Base-by-base conservation (phyloP, 2,329 filamentous ascomycete genomes). In the Diplodia intermedia region DNA sequence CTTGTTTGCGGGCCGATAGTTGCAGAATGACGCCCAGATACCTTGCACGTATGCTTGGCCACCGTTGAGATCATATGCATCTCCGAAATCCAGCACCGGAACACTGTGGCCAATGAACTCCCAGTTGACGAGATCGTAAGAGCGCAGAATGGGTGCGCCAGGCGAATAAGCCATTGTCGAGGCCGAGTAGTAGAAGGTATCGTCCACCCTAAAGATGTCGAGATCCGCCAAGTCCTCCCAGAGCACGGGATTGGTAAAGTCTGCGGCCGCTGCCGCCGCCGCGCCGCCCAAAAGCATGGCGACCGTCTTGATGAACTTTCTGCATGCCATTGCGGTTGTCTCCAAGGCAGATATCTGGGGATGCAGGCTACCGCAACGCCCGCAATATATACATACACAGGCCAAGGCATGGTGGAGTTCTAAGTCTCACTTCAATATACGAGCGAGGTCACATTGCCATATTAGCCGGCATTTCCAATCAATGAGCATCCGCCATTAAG, bases 131-230 rank as follows among this genome's bases (percentile, higher is more conserved):
- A 89, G 80, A 72, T 88, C 85, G 62, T 83, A 82, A 0, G 86
- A 88, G 29, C 81, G 79, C 0, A 89, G 77, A 2, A 89, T 79
- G 0, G 86, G 86, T 0, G 86, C 86, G 11, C 86, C 86, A 0
- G 86, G 82, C 12, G 83, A 86, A 72, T 84, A 88, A 63, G 85
- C 83, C 72, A 88, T 85, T 7, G 81, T 86, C 1, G 86, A 88
- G 0, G 86, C 84, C 0, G 84, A 84, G 71, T 84, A 85, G 74
- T 87, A 88, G 73, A 82, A 85, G 2, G 80, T 80, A 70, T 85
- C 80, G 3, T 80, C 79, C 0, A 85, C 80, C 7, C 83, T 80
- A 71, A 85, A 82, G 18, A 88, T 79, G 71, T 88, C 86, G 20
- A 84, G 79, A 70, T 88, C 86, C 0, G 86, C 82, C 43, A 86